Evolutionary conservation across 2,329 filamentous ascomycete species (phyloP), one percentile per base, ranked within the genome.

Genomic region (Helotiales sp.): DNA sequence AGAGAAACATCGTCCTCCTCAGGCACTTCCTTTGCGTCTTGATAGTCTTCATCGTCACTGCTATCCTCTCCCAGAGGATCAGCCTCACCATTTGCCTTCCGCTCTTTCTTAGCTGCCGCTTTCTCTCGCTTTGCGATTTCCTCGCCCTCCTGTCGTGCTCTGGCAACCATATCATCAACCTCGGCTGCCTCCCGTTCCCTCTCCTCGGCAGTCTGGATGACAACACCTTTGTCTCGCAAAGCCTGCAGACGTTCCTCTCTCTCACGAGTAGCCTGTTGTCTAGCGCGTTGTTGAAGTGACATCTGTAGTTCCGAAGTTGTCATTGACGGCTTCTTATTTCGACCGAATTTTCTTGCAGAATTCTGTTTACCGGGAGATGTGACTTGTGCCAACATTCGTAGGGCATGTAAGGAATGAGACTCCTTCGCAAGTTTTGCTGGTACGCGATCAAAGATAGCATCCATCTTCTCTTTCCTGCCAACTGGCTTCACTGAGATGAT

Each of bases 141-240:
- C 52, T 91, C 87, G 1, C 90, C 94, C 76, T 98, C 93, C 69
- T 89, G 85, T 65, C 93, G 86, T 22, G 94, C 95, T 74, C 90
- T 93, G 57, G 95, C 91, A 28, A 98, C 87, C 68, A 98, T 86
- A 75, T 97, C 91, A 73, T 98, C 96, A 13, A 97, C 88, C 67
- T 94, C 89, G 65, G 91, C 89, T 78, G 93, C 88, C 77, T 97
- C 91, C 37, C 88, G 87, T 75, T 94, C 91, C 22, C 92, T 88
- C 78, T 99, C 94, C 78, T 97, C 95, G 1, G 90, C 88, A 0
- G 92, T 97, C 77, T 94, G 91, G 20, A 98, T 84, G 26, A 91
- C 82, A 28, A 97, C 85, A 7, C 96, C 96, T 78, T 91, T 93
- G 11, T 91, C 89, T 74, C 87, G 89, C 47, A 99, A 85, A 72